Base-by-base conservation (phyloP, 768 basidiomycete species). In the Omphalotus guepiniiformis region DNA sequence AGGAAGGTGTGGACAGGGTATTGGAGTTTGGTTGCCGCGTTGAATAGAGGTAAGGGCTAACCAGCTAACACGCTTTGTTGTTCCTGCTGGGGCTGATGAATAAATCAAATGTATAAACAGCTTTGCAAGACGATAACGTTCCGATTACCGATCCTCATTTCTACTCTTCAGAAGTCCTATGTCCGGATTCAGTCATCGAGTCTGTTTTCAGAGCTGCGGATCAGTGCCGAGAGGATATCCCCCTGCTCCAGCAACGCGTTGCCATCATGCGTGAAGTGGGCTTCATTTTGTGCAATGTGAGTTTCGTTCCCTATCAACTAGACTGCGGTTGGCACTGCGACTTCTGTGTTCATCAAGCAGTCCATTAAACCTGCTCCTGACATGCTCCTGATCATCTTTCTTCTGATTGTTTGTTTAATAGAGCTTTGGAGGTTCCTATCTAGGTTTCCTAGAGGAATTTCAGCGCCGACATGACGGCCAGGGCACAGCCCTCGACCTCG, bases 1-100 rank as follows among this genome's bases (percentile, higher is more conserved):
- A 70, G 51, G 35, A 71, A 67, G 30, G 68, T 84, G 19, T 83
- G 80, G 63, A 91, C 87, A 0, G 92, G 92, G 0, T 95, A 95
- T 58, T 91, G 89, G 88, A 86, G 85, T 52, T 69, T 94, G 4
- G 80, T 92, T 7, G 90, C 93, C 26, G 80, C 88, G 1, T 59
- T 93, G n/a, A 80, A 93, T 59, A 70, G 84, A 74, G 91, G 90
- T 88, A 53, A 32, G 68, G 53, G 22, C 22, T 23, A 40, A 22
- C 47, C 50, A 35, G 22, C 12, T 49, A 39, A 27, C 45, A 21
- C 28, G 22, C 30, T 44, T 36, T 48, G 9, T 44, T 46, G 32
- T 42, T 45, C n/a, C 23, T 22, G n/a, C n/a, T 18, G 36, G 42
- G 12, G 49, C 32, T 41, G 25, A 52, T n/a, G n/a, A 39, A 46